These are phyloP conservation scores for Ophiocordyceps unilateralis DNA, from an alignment of 2,329 filamentous ascomycete genomes.

Conservation along the genomic window DNA sequence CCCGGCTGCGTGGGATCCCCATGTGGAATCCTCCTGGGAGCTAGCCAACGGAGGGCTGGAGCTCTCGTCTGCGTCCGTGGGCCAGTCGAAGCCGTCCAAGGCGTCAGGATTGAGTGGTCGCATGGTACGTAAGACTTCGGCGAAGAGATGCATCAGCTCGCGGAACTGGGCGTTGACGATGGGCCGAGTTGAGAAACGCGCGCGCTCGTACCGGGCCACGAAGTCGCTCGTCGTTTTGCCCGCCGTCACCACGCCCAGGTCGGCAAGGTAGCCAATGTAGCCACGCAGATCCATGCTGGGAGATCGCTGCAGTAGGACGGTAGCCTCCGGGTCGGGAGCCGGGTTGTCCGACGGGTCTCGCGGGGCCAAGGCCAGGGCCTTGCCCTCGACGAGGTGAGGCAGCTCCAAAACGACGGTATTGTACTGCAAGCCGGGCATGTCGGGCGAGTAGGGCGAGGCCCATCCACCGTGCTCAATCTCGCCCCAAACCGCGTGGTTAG, in stretches of 20 bases:
- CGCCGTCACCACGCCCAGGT: slow-evolving; percentile 41
- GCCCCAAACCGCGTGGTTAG: slow-evolving; percentile 51
- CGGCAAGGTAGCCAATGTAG: slow-evolving; percentile 57
- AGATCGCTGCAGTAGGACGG: slow-evolving; percentile 54
- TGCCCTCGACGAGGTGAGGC: slow-evolving; percentile 79
- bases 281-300: slow-evolving; percentile 58
- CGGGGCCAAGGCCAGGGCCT: slow-evolving; percentile 73
- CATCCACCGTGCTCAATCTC: slow-evolving; percentile 76
- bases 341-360: no score
- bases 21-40: no score
- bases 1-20: no score
- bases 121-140: slow-evolving; percentile 65
- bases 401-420: slow-evolving; percentile 66
- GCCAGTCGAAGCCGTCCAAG: slow-evolving; percentile 15
- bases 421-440: slow-evolving; percentile 72
- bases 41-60: neutral
- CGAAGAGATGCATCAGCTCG: slow-evolving; percentile 68
- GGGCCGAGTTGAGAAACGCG: slow-evolving; percentile 60
- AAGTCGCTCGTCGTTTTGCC: slow-evolving; percentile 40
- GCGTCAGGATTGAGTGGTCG: slow-evolving; percentile 38
- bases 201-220: slow-evolving; percentile 61
- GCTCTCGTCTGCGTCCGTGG: neutral
- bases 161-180: slow-evolving; percentile 58
- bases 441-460: slow-evolving; percentile 60
- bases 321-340: slow-evolving; percentile 46